Base-by-base conservation (phyloP, 352 stramenopile genomes). In the Globisporangium ultimum region DNA sequence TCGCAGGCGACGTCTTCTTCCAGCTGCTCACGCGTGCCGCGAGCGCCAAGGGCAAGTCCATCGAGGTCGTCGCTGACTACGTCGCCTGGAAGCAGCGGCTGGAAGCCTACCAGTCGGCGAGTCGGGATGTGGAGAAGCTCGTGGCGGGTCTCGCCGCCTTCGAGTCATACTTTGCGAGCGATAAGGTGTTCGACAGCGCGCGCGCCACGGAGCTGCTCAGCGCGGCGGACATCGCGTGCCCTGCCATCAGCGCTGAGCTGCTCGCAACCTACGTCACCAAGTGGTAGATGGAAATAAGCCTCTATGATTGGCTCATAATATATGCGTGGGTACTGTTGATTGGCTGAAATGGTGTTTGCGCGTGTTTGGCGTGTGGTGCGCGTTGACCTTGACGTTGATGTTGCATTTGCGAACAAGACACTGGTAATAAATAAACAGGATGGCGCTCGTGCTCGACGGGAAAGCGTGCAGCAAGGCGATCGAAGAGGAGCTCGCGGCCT, bases 401-500 rank as follows among this genome's bases (percentile, higher is more conserved):
- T 45, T 45, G 40, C 24, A 18, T 42, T 34, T 41, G 28, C n/a
- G 20, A 34, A 20, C 11, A 40, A n/a, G 21, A 24, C 18, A 46
- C 20, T 24, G 18, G 40, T 12, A 11, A 5, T 5, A 42, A 12
- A 10, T 10, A 28, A 54, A 4, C 32, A 53, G 18, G 12, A 61
- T 56, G 40, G 60, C 53, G 43, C 50, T 58, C 18, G 62, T 66
- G 38, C 49, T 79, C 24, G 71, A 76, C 54, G 85, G 88, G 57
- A 94, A 91, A 60, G 68, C 71, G 21, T 90, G 88, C 62, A 78
- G 80, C 36, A 66, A 66, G 12, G 48, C 69, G 15, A 89, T 97
- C 66, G 76, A 87, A 40, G 48, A 67, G 18, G 88, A 97, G 68
- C 63, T 97, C 24, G 67, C 78, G 49, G 63, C 67, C 47, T 58